Percentiles rank a stretch among this genome's conserved stretches.
phyloP scores from a whole-genome alignment of 108 stramenopile genomes.

The Skeletonema grethae region DNA sequence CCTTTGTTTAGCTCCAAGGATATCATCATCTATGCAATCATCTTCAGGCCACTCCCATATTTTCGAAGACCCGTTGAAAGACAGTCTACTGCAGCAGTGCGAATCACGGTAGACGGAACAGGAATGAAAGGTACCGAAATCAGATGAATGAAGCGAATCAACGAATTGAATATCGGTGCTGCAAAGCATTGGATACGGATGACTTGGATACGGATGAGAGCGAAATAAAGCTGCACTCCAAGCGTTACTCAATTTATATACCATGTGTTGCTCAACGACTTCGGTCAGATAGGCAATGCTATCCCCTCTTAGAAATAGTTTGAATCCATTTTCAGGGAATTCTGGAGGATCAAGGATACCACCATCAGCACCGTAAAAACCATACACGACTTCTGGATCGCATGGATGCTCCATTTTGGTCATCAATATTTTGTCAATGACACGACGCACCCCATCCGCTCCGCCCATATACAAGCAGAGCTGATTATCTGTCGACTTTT shows the following conservation, averaged over 20 bases:
- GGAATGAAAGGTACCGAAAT: background rate
- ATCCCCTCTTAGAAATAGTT: conserved; percentile 7
- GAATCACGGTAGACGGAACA: background rate
- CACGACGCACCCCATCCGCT: background rate
- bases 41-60: background rate
- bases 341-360: background rate
- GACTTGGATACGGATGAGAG: background rate
- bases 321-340: conserved; percentile 1
- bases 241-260: background rate
- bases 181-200: background rate
- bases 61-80: background rate
- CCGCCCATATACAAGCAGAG: background rate
- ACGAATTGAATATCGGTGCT: background rate
- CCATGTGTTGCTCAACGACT: conserved; percentile 8
- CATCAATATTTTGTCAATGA: background rate
- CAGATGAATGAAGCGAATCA: background rate
- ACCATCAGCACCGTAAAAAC: no score
- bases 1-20: background rate
- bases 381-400: no score
- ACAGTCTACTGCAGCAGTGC: background rate
- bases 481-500: background rate
- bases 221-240: background rate
- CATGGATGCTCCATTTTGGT: background rate
- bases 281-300: conserved; percentile 8
- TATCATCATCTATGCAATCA: background rate